Base-by-base conservation (phyloP, 805 yeast species). In the Candida maltosa region DNA sequence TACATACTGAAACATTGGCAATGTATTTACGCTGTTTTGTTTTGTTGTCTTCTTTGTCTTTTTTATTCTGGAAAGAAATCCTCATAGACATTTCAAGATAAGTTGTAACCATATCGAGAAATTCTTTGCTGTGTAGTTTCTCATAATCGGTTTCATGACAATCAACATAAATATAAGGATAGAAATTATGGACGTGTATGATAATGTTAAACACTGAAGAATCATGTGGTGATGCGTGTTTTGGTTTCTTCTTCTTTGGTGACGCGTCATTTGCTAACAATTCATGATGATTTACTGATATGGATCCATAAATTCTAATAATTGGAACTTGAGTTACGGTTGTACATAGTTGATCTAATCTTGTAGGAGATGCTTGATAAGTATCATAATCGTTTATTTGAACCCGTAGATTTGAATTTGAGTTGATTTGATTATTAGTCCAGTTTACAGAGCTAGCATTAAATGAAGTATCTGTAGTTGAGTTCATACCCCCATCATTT, bases 151-250 rank as follows among this genome's bases (percentile, higher is more conserved):
- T 51, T 1, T 79, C 83, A 28, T 63, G 65, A 49, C 81, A 81
- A 23, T 75, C 77, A 2, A 89, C 65, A 51, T 73, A 88, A 2
- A 91, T 45, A 51, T 91, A 93, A 0, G 97, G 98, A 44, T 71
- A 86, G 14, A 76, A 75, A 26, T 91, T 89, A 60, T 89, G 97
- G 7, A 93, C 62, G 54, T 93, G 96, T 1, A 83, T 73, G 10
- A 67, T 36, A 1, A 57, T 44, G 39, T 60, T 58, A 44, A 49
- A 60, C 22, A 50, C 56, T 10, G 27, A 33, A 12, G 34, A 14
- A 19, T 23, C 20, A n/a, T n/a, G n/a, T n/a, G n/a, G n/a, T n/a
- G n/a, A n/a, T n/a, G n/a, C n/a, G n/a, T n/a, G n/a, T n/a, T n/a
- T n/a, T 5, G 42, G 29, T 11, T 41, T 38, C 16, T 26, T 34